Percentiles rank a stretch among this genome's conserved stretches.
These are phyloP conservation scores for Testicularia cyperi DNA, from an alignment of 1,284 basidiomycete genomes.

Conservation along the genomic window DNA sequence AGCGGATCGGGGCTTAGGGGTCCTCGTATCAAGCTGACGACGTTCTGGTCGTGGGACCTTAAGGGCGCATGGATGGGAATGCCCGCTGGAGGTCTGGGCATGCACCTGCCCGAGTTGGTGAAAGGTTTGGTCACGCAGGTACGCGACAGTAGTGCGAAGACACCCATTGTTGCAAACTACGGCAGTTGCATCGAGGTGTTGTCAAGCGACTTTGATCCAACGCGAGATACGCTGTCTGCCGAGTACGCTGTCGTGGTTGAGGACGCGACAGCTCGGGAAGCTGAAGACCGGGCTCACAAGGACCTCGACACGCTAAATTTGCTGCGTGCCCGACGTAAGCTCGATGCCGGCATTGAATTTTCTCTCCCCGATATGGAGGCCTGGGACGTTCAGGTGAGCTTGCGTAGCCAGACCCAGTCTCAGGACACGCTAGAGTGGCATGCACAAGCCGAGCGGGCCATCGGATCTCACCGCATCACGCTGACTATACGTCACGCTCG, in stretches of 20 bases:
- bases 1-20: too few relatives aligned
- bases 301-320: conserved; percentile 29
- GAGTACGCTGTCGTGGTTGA: conserved; percentile 79
- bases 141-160: conserved; percentile 70
- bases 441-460: conserved; percentile 53
- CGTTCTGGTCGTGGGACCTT: conserved; percentile 96
- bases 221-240: conserved; percentile 77
- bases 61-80: conserved; percentile 72
- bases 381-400: conserved; percentile 81
- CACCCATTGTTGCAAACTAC: conserved; percentile 76
- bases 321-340: conserved; percentile 66
- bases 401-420: conserved; percentile 15
- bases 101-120: conserved; percentile 77
- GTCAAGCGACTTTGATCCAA: conserved; percentile 73
- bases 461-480: conserved; percentile 11
- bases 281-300: conserved; percentile 32
- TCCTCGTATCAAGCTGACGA: conserved; percentile 67
- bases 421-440: conserved; percentile 72
- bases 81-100: conserved; percentile 48
- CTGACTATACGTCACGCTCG: conserved; percentile 21
- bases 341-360: conserved; percentile 77
- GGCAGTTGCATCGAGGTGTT: conserved; percentile 81
- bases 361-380: conserved; percentile 75
- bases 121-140: conserved; percentile 77
- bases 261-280: conserved; percentile 64